Conservation (phyloP, 257 asterid species). For the Hygrophila difformis region DNA sequence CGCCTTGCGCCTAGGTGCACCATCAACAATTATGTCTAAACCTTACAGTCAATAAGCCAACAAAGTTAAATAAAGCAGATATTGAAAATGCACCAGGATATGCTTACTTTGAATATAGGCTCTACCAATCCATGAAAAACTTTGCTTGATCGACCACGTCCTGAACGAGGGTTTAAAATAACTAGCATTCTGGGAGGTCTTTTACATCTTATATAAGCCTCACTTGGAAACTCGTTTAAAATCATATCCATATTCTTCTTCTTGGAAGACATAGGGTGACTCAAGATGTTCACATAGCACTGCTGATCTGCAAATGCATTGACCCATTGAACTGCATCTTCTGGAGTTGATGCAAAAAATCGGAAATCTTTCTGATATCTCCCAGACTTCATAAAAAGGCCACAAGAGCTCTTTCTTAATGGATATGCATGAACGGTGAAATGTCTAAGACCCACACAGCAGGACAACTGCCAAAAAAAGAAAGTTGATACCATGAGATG, state of each 20-base stretch:
- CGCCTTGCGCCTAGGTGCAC: not conserved
- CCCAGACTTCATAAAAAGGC: conserved; percentile 51
- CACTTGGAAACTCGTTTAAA: conserved; percentile 75
- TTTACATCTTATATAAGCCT: conserved; percentile 77
- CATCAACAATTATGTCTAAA: conserved; percentile 3
- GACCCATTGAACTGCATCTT: conserved; percentile 93
- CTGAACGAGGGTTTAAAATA: conserved; percentile 92
- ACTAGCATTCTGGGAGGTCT: conserved; percentile 88
- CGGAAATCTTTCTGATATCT: conserved; percentile 75
- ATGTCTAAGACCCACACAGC: conserved; percentile 79
- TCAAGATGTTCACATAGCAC: conserved; percentile 83
- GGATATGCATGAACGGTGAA: conserved; percentile 94
- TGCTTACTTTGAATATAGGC: conserved; percentile 84
- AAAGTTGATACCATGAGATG: conserved; percentile 3
- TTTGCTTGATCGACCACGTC: conserved; percentile 94
- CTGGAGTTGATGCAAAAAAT: conserved; percentile 73
- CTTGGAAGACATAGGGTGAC: conserved; percentile 84
- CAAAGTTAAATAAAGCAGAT: not conserved
- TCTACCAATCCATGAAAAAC: conserved; percentile 80
- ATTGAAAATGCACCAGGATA: conserved; percentile 1
- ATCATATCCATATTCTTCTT: conserved; percentile 54
- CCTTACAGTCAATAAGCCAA: conserved; percentile 3
- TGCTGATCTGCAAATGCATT: conserved; percentile 95
- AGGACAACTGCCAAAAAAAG: conserved; percentile 64
- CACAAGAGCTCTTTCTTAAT: conserved; percentile 42